phyloP scores from a whole-genome alignment of 2,329 filamentous ascomycete genomes.

The Beauveria varroae region DNA sequence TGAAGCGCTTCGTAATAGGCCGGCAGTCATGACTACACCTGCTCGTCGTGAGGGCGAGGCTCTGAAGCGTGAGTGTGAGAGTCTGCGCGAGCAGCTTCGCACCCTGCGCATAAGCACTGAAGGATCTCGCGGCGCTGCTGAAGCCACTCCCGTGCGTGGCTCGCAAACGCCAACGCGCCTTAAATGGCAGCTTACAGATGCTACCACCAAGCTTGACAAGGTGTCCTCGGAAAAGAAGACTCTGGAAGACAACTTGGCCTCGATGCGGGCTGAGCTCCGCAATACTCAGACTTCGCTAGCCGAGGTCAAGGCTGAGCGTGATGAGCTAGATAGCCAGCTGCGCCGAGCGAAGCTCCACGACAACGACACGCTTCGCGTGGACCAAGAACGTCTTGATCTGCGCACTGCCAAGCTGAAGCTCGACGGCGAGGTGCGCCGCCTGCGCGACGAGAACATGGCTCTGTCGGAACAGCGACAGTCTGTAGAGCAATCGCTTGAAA shows the following conservation, averaged over 20 bases:
- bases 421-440: slow-evolving; percentile 57
- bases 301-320: slow-evolving; percentile 56
- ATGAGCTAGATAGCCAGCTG: slow-evolving; percentile 57
- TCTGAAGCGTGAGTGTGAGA: slow-evolving; percentile 21
- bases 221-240: slow-evolving; percentile 52
- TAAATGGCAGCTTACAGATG: slow-evolving; percentile 50
- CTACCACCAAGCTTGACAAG: slow-evolving; percentile 49
- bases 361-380: slow-evolving; percentile 52
- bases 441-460: slow-evolving; percentile 55
- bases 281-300: slow-evolving; percentile 48
- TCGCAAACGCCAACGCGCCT: slow-evolving; percentile 43
- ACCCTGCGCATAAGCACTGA: slow-evolving; percentile 20
- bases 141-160: slow-evolving; percentile 22
- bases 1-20: slow-evolving; percentile 30
- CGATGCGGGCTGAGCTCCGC: slow-evolving; percentile 52
- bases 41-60: slow-evolving; percentile 20
- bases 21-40: neutral
- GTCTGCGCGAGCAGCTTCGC: slow-evolving; percentile 31
- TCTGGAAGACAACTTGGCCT: slow-evolving; percentile 56
- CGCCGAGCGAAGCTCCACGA: slow-evolving; percentile 46
- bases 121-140: slow-evolving; percentile 19
- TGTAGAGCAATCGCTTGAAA: slow-evolving; percentile 56
- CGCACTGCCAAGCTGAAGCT: slow-evolving; percentile 60
- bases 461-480: slow-evolving; percentile 49
- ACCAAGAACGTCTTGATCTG: slow-evolving; percentile 62